Percentiles rank a stretch among this genome's conserved stretches.
phyloP scores from a whole-genome alignment of 2,329 filamentous ascomycete genomes.

The Myriosclerotinia curreyana region DNA sequence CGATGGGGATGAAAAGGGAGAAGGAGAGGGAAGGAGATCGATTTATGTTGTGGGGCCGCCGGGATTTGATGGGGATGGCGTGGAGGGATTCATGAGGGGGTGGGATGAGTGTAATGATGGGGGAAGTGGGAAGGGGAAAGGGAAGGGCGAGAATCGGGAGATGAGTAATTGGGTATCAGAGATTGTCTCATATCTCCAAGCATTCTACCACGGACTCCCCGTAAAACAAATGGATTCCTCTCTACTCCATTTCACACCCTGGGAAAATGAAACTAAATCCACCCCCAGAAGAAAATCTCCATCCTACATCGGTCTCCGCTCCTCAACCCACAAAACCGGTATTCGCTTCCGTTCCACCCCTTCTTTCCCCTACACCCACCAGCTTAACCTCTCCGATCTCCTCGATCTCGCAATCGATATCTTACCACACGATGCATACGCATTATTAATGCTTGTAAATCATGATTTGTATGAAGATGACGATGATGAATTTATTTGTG shows the following conservation, averaged over 20 bases:
- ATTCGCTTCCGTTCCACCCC: conserved; percentile 32
- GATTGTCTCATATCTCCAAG: conserved; percentile 31
- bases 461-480: conserved; percentile 41
- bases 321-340: conserved; percentile 21
- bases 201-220: conserved; percentile 34
- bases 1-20: neutral
- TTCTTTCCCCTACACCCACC: conserved; percentile 27
- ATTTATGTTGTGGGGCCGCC: conserved; percentile 34
- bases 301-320: conserved; percentile 14
- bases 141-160: neutral
- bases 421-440: conserved; percentile 34
- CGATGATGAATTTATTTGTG: conserved; percentile 64
- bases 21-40: conserved; percentile 19
- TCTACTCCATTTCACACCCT: conserved; percentile 25
- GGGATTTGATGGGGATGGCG: conserved; percentile 10
- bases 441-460: conserved; percentile 33
- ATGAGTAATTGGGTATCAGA: conserved; percentile 13
- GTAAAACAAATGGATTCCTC: conserved; percentile 29
- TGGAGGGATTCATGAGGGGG: conserved; percentile 24
- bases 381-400: conserved; percentile 35
- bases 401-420: conserved; percentile 34
- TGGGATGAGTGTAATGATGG: conserved; percentile 17
- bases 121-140: conserved; percentile 23
- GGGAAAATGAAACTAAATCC: conserved; percentile 17
- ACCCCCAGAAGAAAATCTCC: neutral